Evolutionary conservation across 805 yeast species (phyloP).

Genomic region (Suhomyces pyralidae): DNA sequence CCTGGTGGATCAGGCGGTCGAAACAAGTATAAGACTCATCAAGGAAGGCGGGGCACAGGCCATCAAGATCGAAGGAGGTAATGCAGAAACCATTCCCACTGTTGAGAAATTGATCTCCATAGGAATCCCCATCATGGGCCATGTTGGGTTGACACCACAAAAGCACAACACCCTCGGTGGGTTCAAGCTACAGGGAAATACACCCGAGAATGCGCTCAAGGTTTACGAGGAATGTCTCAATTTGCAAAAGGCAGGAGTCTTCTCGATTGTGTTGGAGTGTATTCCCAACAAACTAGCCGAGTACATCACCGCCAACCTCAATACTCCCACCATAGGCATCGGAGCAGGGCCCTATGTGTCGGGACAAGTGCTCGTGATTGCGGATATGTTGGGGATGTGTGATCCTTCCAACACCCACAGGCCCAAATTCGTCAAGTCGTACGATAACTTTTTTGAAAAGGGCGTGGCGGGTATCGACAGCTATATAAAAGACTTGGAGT

Average conservation of each 20-base stretch:
- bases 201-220: constrained; percentile 49
- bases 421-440: constrained; percentile 72
- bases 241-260: constrained; percentile 74
- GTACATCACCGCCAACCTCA: constrained; percentile 55
- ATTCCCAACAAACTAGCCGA: constrained; percentile 73
- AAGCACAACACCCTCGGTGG: constrained; percentile 78
- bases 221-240: constrained; percentile 66
- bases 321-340: constrained; percentile 87
- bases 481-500: constrained; percentile 61
- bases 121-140: constrained; percentile 91
- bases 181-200: constrained; percentile 79
- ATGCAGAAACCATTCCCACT: constrained; percentile 47
- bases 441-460: constrained; percentile 47
- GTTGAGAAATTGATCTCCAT: constrained; percentile 54
- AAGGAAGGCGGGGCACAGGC: constrained; percentile 60
- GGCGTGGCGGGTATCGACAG: constrained; percentile 50
- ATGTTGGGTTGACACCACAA: constrained; percentile 91
- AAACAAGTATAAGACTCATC: constrained; percentile 53
- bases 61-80: constrained; percentile 83
- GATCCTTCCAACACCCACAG: constrained; percentile 48
- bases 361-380: constrained; percentile 88
- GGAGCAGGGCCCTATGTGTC: constrained; percentile 86
- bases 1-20: constrained; percentile 59
- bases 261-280: constrained; percentile 76
- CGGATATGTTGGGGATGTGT: constrained; percentile 78